Conservation (phyloP, 1,139 yeast species). For the Kodamaea fungicola region DNA sequence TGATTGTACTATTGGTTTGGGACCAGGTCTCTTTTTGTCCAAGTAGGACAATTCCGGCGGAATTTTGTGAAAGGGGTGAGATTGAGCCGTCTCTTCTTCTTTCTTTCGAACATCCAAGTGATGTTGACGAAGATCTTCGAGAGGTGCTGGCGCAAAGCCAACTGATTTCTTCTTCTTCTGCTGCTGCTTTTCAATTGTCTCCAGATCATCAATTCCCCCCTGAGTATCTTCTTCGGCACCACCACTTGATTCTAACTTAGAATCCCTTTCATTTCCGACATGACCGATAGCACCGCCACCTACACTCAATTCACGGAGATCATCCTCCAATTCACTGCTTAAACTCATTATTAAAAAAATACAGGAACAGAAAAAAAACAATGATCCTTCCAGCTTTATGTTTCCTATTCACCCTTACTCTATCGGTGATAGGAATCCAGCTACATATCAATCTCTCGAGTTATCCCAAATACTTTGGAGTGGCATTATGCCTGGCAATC, state of each 20-base stretch:
- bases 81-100: constrained; percentile 17
- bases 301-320: background rate
- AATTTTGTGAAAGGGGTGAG: constrained; percentile 39
- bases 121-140: constrained; percentile 34
- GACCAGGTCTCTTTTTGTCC: constrained; percentile 20
- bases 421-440: constrained; percentile 35
- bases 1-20: constrained; percentile 4
- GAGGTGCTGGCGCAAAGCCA: constrained; percentile 42
- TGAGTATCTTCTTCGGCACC: too few species aligned
- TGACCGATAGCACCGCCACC: background rate
- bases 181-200: background rate
- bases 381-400: constrained; percentile 29
- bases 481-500: constrained; percentile 39
- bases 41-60: constrained; percentile 44
- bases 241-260: too few species aligned
- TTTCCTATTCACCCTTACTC: constrained; percentile 25
- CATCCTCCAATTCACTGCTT: background rate
- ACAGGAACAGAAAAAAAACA: constrained; percentile 14
- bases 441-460: constrained; percentile 35
- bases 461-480: constrained; percentile 32
- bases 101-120: constrained; percentile 25
- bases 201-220: too few species aligned
- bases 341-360: background rate
- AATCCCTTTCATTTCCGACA: background rate
- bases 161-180: constrained; percentile 28